Conservation (phyloP, 1,139 yeast genomes). For the Yamadazyma triangularis region DNA sequence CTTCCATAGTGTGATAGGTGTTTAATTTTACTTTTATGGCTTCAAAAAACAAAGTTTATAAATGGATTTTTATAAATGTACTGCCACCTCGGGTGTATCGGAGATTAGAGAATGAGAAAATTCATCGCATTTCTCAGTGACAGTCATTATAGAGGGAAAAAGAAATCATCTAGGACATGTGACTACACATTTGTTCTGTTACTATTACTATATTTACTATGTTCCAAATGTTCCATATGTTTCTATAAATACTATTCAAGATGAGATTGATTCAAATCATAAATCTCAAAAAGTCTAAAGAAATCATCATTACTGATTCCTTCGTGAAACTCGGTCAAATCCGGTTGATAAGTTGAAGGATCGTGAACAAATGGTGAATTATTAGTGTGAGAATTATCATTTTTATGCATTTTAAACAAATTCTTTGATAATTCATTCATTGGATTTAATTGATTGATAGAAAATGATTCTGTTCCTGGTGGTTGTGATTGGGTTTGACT, state of each 20-base stretch:
- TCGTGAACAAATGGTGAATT: not conserved
- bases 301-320: slow-evolving; percentile 31
- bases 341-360: slow-evolving; percentile 1
- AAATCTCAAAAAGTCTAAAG: slow-evolving; percentile 33
- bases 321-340: slow-evolving; percentile 5
- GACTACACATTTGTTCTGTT: too few relatives aligned
- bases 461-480: not conserved
- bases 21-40: too few relatives aligned
- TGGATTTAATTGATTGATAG: slow-evolving; percentile 4
- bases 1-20: too few relatives aligned
- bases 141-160: too few relatives aligned
- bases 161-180: too few relatives aligned
- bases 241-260: not conserved
- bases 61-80: too few relatives aligned
- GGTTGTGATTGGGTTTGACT: not conserved
- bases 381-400: not conserved
- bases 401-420: slow-evolving; percentile 4
- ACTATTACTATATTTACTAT: too few relatives aligned
- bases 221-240: too few relatives aligned
- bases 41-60: too few relatives aligned
- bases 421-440: slow-evolving; percentile 6
- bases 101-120: too few relatives aligned
- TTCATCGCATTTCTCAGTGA: too few relatives aligned
- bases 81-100: too few relatives aligned
- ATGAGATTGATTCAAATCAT: slow-evolving; percentile 14